These are phyloP conservation scores for Speleostelium caveatum DNA, from an alignment of 78 protist genomes.

Conservation along the genomic window DNA sequence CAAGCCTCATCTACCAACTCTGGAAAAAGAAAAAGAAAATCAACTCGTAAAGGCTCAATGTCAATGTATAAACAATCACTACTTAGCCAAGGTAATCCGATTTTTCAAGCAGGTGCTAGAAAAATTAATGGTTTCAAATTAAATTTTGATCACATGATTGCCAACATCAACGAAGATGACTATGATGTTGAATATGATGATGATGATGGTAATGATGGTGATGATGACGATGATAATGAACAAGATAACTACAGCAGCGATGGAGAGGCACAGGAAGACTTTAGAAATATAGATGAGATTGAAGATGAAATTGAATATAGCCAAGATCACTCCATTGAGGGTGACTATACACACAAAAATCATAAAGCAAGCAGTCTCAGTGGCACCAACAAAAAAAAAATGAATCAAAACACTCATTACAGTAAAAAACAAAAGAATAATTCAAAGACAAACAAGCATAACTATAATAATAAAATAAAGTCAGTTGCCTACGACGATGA, in stretches of 20 bases:
- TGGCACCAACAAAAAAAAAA: no score
- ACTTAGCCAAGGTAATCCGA: neutral
- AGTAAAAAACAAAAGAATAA: no score
- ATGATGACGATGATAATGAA: neutral
- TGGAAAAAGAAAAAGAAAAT: neutral
- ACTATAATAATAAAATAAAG: no score
- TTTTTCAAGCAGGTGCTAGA: neutral
- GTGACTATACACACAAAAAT: no score
- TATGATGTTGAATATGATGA: neutral
- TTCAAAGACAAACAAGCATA: no score
- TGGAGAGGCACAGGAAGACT: neutral
- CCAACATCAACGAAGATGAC: neutral
- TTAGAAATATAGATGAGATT: neutral
- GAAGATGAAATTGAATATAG: conserved; percentile 17
- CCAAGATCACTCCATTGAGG: no score
- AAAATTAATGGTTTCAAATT: neutral
- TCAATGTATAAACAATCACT: neutral
- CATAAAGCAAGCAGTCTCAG: no score
- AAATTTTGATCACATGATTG: no score
- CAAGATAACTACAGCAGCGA: neutral
- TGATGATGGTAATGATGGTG: neutral
- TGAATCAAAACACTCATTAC: no score
- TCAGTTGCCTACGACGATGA: no score
- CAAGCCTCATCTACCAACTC: neutral
- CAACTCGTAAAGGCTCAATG: neutral